phyloP scores from a whole-genome alignment of 495 filamentous ascomycete species.

The Lophiostoma macrostomum region DNA sequence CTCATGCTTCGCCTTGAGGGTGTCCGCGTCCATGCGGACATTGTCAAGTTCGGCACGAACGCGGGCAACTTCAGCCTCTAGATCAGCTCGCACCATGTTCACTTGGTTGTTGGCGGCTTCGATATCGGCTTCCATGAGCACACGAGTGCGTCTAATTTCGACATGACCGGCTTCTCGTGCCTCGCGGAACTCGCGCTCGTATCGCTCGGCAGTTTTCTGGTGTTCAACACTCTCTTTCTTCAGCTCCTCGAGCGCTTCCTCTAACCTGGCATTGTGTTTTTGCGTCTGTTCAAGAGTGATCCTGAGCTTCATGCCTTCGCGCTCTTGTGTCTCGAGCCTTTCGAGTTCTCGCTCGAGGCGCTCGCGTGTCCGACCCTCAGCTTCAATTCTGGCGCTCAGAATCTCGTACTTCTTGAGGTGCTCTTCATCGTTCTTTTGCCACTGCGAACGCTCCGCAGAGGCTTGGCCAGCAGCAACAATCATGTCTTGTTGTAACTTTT shows the following conservation, averaged over 20 bases:
- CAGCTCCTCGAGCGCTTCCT: conserved; percentile 61
- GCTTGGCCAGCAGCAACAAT: conserved; percentile 70
- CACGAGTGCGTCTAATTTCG: conserved; percentile 74
- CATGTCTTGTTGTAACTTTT: conserved; percentile 82
- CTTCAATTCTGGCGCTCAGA: conserved; percentile 70
- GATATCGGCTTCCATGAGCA: conserved; percentile 74
- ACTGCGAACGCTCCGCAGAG: conserved; percentile 72
- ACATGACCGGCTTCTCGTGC: conserved; percentile 69
- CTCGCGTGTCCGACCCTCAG: conserved; percentile 73
- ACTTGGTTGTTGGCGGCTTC: conserved; percentile 78
- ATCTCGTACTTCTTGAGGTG: conserved; percentile 73
- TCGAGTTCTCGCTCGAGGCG: conserved; percentile 76
- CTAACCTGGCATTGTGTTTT: conserved; percentile 57
- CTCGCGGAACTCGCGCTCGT: conserved; percentile 78
- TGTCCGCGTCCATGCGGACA: conserved; percentile 68
- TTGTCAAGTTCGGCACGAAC: conserved; percentile 69
- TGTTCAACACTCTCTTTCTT: conserved; percentile 67
- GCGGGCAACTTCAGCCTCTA: conserved; percentile 68
- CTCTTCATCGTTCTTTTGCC: conserved; percentile 69
- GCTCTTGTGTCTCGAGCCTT: conserved; percentile 70
- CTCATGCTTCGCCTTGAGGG: conserved; percentile 67
- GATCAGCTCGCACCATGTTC: conserved; percentile 71
- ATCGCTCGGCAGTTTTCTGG: conserved; percentile 58
- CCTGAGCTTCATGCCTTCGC: conserved; percentile 58
- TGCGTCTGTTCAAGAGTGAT: conserved; percentile 54